These are phyloP conservation scores for Solanum hybrid DNA, from an alignment of 305 asterid genomes.

Conservation along the genomic window DNA sequence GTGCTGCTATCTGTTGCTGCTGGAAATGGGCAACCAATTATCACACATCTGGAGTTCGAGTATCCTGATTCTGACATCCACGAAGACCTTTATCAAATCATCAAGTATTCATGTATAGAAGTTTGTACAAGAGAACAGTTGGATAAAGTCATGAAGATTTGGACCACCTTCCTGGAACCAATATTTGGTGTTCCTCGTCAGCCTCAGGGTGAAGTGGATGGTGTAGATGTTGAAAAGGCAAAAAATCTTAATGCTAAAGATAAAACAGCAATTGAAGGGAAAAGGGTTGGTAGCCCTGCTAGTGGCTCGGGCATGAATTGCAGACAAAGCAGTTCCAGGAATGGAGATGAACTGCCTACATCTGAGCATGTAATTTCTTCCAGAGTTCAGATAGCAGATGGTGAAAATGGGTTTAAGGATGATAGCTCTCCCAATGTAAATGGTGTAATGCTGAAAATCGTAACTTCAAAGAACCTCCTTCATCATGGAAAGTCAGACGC, in stretches of 20 bases:
- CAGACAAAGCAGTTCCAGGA: slow-evolving; percentile 22
- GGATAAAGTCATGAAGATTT: slow-evolving; percentile 69
- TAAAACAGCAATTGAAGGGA: slow-evolving; percentile 22
- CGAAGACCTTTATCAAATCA: slow-evolving; percentile 73
- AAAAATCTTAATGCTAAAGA: slow-evolving; percentile 19
- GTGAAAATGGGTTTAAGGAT: slow-evolving; percentile 23
- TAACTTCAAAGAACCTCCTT: slow-evolving; percentile 21
- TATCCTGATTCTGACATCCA: slow-evolving; percentile 81
- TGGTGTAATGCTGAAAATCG: slow-evolving; percentile 21
- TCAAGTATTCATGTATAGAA: slow-evolving; percentile 73
- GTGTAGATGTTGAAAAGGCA: slow-evolving; percentile 23
- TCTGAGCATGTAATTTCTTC: slow-evolving; percentile 31
- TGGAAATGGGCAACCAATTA: slow-evolving; percentile 49
- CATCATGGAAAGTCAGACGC: slow-evolving; percentile 25
- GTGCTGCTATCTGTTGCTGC: slow-evolving; percentile 50
- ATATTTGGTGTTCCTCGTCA: slow-evolving; percentile 56
- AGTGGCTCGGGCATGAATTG: slow-evolving; percentile 21
- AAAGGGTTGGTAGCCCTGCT: slow-evolving; percentile 26
- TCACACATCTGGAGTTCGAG: slow-evolving; percentile 61
- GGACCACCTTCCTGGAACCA: slow-evolving; percentile 77
- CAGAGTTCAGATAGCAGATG: slow-evolving; percentile 20
- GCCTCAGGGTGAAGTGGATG: slow-evolving; percentile 30
- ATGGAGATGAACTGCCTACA: slow-evolving; percentile 23
- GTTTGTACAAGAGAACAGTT: slow-evolving; percentile 73
- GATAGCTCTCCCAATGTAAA: slow-evolving; percentile 29